Conservation (phyloP, 495 filamentous ascomycete genomes). For the Hyaloscypha bicolor region DNA sequence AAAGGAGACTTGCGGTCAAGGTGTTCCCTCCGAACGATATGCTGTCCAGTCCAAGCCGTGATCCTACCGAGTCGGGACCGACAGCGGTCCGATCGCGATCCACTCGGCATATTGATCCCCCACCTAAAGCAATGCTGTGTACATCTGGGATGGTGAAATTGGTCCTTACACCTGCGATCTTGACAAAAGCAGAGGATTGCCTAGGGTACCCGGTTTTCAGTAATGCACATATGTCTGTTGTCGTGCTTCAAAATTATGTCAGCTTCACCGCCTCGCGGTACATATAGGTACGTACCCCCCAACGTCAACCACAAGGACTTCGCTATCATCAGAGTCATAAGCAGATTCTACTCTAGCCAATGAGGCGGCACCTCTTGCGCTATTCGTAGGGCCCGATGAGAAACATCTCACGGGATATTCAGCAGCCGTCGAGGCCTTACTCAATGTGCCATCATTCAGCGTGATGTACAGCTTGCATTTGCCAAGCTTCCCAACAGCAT, state of each 20-base stretch:
- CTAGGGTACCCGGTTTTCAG: conserved; percentile 56
- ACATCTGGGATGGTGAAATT: conserved; percentile 59
- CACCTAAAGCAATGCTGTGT: conserved; percentile 54
- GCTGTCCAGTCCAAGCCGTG: conserved; percentile 39
- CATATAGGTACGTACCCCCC: conserved; percentile 38
- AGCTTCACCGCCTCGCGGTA: not conserved
- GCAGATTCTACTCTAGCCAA: conserved; percentile 34
- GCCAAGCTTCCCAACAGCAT: conserved; percentile 45
- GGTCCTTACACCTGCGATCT: conserved; percentile 53
- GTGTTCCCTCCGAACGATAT: conserved; percentile 54
- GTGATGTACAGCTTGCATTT: conserved; percentile 53
- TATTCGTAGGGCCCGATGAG: conserved; percentile 55
- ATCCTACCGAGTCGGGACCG: conserved; percentile 50
- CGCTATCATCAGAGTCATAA: conserved; percentile 33
- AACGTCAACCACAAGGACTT: conserved; percentile 51
- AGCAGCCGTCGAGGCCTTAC: conserved; percentile 43
- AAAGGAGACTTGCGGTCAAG: conserved; percentile 47
- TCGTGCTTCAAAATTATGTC: conserved; percentile 43
- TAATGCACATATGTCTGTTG: conserved; percentile 55
- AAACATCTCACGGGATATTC: conserved; percentile 53
- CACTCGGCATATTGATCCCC: conserved; percentile 49
- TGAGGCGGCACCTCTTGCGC: conserved; percentile 52
- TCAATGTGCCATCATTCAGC: conserved; percentile 55
- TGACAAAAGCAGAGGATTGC: conserved; percentile 54
- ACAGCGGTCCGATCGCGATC: conserved; percentile 35